Base-by-base conservation (phyloP, 78 protist genomes). In the Emiliania huxleyi region DNA sequence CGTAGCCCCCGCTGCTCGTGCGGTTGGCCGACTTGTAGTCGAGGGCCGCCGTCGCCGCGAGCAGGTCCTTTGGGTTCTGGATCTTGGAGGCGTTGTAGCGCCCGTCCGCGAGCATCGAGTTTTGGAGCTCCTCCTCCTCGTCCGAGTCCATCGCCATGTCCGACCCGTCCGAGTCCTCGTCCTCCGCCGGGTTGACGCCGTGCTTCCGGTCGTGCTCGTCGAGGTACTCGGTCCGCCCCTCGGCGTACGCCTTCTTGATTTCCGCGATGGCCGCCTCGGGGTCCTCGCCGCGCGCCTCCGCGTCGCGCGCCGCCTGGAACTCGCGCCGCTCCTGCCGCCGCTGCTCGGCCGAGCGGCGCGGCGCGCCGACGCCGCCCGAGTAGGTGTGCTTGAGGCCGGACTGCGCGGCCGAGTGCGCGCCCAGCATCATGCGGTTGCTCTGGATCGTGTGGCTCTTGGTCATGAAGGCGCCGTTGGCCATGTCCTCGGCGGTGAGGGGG, bases 11-110 rank as follows among this genome's bases (percentile, higher is more conserved):
- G 33, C 2, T 26, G 23, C n/a, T 3, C 8, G 37, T 2, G 75
- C 75, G 29, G 8, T 3, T 3, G n/a, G 29, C 11, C 11, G 11
- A 23, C 75, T 62, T 62, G n/a, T 62, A 21, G 85, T 77, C 48
- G 15, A 77, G 85, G 5, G 85, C 85, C n/a, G 85, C 85, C 18
- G 85, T 77, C 19, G 85, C 85, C 23, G 85, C 85, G 22, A 77
- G 85, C 35, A 77, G 85, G 46, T 2, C 85, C 26, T 26, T 11
- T 1, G 85, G 85, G 18, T 77, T 40, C n/a, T 29, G 15, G 81
- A 71, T 4, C 40, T 18, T 40, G 42, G 40, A 5, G 12, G 5
- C 11, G 18, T 15, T 1, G 29, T 29, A 4, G 29, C 0, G 45
- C 25, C 37, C 18, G 3, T 12, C 38, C n/a, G 73, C 73, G 12